phyloP scores from a whole-genome alignment of 108 stramenopile species.

The Fistulifera solaris region DNA sequence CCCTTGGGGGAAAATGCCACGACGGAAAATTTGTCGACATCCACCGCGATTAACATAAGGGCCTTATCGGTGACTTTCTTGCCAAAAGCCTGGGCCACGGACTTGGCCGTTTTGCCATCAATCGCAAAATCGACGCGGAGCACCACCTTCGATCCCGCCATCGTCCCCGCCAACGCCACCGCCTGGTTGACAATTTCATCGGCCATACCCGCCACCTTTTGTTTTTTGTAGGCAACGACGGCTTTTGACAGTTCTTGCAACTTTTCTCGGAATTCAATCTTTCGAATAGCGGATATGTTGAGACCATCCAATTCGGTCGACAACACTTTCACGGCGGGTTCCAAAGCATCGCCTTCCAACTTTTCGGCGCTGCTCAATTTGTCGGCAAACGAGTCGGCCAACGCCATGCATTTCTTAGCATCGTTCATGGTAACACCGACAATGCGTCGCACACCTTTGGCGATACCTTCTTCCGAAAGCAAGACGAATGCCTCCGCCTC shows the following conservation, averaged over 20 bases:
- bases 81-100: conserved; percentile 65
- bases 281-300: conserved; percentile 67
- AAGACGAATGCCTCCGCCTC: conserved; percentile 91
- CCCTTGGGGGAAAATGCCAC: conserved; percentile 73
- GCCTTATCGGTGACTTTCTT: conserved; percentile 83
- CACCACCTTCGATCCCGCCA: conserved; percentile 72
- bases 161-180: conserved; percentile 44
- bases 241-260: conserved; percentile 51
- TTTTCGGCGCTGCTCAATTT: conserved; percentile 58
- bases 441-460: conserved; percentile 98
- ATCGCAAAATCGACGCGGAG: conserved; percentile 83
- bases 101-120: conserved; percentile 87
- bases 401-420: conserved; percentile 71
- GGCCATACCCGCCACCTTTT: conserved; percentile 62
- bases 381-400: conserved; percentile 59
- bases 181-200: conserved; percentile 56
- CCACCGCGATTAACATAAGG: conserved; percentile 71
- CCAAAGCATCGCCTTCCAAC: conserved; percentile 50
- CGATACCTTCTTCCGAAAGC: conserved; percentile 93
- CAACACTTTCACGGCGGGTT: conserved; percentile 63
- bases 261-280: conserved; percentile 56
- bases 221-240: conserved; percentile 79
- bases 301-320: conserved; percentile 54
- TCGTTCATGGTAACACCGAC: conserved; percentile 83
- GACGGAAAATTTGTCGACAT: conserved; percentile 61